phyloP scores from a whole-genome alignment of 2,329 filamentous ascomycete species.

The Penicillium sp. region DNA sequence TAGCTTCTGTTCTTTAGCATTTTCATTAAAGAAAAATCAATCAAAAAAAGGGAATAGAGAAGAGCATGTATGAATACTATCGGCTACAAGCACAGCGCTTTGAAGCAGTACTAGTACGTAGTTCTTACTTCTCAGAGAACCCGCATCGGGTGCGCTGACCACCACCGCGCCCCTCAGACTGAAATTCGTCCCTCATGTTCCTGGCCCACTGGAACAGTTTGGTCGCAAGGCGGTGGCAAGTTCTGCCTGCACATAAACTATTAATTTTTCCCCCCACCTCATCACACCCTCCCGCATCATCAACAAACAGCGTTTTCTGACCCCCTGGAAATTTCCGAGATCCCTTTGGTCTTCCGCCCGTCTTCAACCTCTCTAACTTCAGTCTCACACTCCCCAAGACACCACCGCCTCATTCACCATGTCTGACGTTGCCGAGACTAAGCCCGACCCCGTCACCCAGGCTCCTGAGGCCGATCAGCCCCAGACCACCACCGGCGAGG shows the following conservation, averaged over 20 bases:
- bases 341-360: conserved; percentile 5
- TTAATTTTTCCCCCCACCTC: conserved; percentile 26
- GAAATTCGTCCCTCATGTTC: conserved; percentile 13
- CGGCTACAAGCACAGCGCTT: too few species aligned
- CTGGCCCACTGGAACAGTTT: neutral
- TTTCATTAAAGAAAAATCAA: too few species aligned
- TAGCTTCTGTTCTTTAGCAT: too few species aligned
- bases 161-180: too few species aligned
- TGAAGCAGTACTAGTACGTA: too few species aligned
- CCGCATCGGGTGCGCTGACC: too few species aligned
- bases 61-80: too few species aligned
- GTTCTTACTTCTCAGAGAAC: too few species aligned
- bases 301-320: conserved; percentile 13
- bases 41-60: too few species aligned
- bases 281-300: conserved; percentile 17
- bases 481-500: conserved; percentile 30
- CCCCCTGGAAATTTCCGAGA: conserved; percentile 7
- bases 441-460: conserved; percentile 39
- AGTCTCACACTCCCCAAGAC: conserved; percentile 6
- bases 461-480: conserved; percentile 30
- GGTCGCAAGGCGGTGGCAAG: conserved; percentile 15
- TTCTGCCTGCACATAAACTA: conserved; percentile 24
- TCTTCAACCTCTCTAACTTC: neutral
- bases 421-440: conserved; percentile 41
- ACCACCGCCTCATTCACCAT: conserved; percentile 23